A percentile compares a stretch with the other conserved stretches of the same genome.
Conservation (phyloP, 2,329 filamentous ascomycete species). For the Aspergillus awamori region DNA sequence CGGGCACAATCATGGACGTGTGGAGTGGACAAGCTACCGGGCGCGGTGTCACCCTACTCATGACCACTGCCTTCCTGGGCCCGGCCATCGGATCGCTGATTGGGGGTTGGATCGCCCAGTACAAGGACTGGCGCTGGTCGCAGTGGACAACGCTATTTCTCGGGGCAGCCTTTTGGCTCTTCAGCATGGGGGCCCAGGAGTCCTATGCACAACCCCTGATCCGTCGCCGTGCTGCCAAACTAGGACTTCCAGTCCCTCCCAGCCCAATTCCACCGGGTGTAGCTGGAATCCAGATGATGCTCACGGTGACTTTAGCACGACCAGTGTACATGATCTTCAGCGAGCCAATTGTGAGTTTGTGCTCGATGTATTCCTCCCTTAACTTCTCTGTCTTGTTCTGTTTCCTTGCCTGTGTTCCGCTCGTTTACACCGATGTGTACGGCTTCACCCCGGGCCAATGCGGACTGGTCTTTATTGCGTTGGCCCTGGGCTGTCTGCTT, state of each 20-base stretch:
- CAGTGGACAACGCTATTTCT: constrained; percentile 69
- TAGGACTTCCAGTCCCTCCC: not conserved
- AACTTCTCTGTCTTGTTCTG: constrained; percentile 79
- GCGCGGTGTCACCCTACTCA: constrained; percentile 11
- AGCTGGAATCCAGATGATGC: constrained; percentile 3
- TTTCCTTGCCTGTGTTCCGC: constrained; percentile 78
- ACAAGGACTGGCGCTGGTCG: constrained; percentile 72
- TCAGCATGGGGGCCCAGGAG: constrained; percentile 63
- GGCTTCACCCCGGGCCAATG: constrained; percentile 59
- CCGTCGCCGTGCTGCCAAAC: constrained; percentile 52
- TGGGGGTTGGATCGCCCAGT: constrained; percentile 62
- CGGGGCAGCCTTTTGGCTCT: constrained; percentile 60
- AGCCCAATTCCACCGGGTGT: not conserved
- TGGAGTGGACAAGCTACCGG: constrained; percentile 8
- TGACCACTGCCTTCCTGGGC: constrained; percentile 57
- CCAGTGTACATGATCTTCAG: constrained; percentile 64
- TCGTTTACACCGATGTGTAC: constrained; percentile 67
- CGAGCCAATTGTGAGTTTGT: constrained; percentile 14
- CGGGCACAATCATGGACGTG: constrained; percentile 21
- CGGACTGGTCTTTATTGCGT: constrained; percentile 59
- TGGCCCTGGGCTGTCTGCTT: constrained; percentile 69
- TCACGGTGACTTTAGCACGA: constrained; percentile 50
- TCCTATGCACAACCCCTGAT: constrained; percentile 72
- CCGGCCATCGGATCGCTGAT: constrained; percentile 61
- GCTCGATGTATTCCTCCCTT: constrained; percentile 48